Evolutionary conservation across 2,329 filamentous ascomycete species (phyloP).

Genomic region (Paracoccidioides brasiliensis): DNA sequence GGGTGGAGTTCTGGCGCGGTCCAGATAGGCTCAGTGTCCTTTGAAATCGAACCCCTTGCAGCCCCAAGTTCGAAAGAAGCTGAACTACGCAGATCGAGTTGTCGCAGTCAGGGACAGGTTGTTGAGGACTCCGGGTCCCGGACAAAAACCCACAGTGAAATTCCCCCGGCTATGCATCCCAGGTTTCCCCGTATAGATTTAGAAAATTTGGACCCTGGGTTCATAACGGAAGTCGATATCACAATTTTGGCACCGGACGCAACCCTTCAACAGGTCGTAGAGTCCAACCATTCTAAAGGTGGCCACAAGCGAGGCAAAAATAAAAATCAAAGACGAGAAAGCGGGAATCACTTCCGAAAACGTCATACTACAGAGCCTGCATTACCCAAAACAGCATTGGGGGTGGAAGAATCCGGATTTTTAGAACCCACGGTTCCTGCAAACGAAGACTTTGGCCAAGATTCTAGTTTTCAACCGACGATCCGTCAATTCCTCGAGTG

Average conservation of each 20-base stretch:
- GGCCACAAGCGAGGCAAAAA: neutral
- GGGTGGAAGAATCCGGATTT: neutral
- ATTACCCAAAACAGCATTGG: neutral
- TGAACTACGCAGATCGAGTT: neutral
- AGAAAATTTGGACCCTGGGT: slow-evolving; percentile 16
- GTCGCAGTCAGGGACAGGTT: neutral
- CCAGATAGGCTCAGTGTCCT: slow-evolving; percentile 37
- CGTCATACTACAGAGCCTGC: too few species aligned
- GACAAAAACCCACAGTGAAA: neutral
- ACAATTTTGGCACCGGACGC: slow-evolving; percentile 28
- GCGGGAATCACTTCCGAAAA: neutral
- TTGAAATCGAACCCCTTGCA: slow-evolving; percentile 34
- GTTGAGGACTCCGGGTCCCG: neutral
- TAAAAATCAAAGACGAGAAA: neutral
- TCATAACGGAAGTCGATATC: slow-evolving; percentile 25
- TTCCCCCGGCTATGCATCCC: neutral
- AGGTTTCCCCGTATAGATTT: slow-evolving; percentile 24
- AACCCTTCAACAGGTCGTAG: slow-evolving; percentile 2
- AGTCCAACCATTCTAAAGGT: neutral
- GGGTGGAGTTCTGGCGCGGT: slow-evolving; percentile 41
- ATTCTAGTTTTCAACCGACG: neutral
- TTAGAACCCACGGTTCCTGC: neutral
- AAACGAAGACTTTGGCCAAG: neutral
- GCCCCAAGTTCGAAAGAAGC: neutral
- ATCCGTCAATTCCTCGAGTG: slow-evolving; percentile 7